A percentile compares a stretch with the other conserved stretches of the same genome.
phyloP scores from a whole-genome alignment of 768 basidiomycete genomes.

The Auricularia auricula-judae region DNA sequence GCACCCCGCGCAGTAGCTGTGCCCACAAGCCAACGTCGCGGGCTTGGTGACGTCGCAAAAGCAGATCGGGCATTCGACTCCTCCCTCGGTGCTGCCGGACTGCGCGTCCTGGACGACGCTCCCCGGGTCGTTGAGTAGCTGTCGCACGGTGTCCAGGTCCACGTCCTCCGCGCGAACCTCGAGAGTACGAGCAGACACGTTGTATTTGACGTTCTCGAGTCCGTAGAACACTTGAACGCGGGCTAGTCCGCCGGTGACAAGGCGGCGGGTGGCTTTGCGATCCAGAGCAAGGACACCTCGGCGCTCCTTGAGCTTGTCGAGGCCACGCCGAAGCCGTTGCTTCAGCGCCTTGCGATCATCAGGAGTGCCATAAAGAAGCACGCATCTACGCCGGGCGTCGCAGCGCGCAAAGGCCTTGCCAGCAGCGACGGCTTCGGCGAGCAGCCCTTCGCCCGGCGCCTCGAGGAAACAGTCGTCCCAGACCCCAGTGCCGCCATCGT shows the following conservation, averaged over 20 bases:
- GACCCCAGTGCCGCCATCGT: conserved; percentile 35
- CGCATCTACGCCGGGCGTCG: conserved; percentile 23
- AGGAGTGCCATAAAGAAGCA: conserved; percentile 21
- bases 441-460: conserved; percentile 23
- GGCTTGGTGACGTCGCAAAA: conserved; percentile 44
- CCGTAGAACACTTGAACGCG: conserved; percentile 42
- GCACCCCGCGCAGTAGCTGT: conserved; percentile 58
- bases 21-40: conserved; percentile 48
- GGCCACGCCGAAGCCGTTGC: not conserved
- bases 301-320: not conserved
- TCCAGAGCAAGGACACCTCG: not conserved
- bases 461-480: conserved; percentile 60
- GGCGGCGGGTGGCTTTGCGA: not conserved
- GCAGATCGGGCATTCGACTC: conserved; percentile 54
- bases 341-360: conserved; percentile 31
- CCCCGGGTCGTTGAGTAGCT: not conserved
- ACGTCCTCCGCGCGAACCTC: conserved; percentile 44
- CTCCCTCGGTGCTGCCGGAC: not conserved
- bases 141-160: conserved; percentile 28
- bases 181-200: conserved; percentile 32
- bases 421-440: not conserved
- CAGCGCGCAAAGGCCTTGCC: not conserved
- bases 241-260: conserved; percentile 36
- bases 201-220: conserved; percentile 41
- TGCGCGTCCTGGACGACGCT: conserved; percentile 1